Percentiles rank a stretch among this genome's conserved stretches.
These are phyloP conservation scores for Periconia sp. DNA, from an alignment of 2,329 filamentous ascomycete genomes.

Conservation along the genomic window DNA sequence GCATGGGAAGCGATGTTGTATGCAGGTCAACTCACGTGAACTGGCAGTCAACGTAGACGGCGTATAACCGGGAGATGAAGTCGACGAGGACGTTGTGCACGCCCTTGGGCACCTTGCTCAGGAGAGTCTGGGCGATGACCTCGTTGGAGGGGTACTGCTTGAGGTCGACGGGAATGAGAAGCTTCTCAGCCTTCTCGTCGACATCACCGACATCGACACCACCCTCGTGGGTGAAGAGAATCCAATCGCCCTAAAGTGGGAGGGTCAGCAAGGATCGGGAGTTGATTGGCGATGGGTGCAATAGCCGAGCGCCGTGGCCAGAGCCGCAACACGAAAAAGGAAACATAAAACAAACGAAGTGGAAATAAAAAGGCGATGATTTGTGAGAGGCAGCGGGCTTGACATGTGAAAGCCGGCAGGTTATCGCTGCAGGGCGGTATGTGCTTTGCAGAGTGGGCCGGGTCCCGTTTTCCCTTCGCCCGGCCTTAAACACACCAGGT, in stretches of 20 bases:
- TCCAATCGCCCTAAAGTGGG: constrained; percentile 86
- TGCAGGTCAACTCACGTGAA: constrained; percentile 68
- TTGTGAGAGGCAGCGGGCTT: constrained; percentile 23
- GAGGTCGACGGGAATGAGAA: constrained; percentile 95
- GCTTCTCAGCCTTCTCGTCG: constrained; percentile 98
- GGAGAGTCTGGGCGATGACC: constrained; percentile 80
- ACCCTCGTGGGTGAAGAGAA: constrained; percentile 99
- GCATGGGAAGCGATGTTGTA: constrained; percentile 6
- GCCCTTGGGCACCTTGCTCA: constrained; percentile 93
- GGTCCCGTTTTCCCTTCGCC: constrained; percentile 46
- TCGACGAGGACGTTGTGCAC: constrained; percentile 98
- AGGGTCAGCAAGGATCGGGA: constrained; percentile 38
- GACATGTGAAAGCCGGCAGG: constrained; percentile 43
- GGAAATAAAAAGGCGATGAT: constrained; percentile 19
- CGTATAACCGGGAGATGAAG: constrained; percentile 98
- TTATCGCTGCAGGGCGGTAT: constrained; percentile 30
- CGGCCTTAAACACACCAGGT: constrained; percentile 46
- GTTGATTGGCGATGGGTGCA: constrained; percentile 32
- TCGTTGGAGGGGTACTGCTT: constrained; percentile 95
- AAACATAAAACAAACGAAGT: constrained; percentile 20
- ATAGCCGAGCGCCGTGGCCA: constrained; percentile 25
- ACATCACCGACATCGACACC: constrained; percentile 99
- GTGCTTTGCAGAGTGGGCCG: constrained; percentile 46
- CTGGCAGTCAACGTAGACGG: constrained; percentile 99
- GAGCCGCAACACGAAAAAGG: constrained; percentile 43